Evolutionary conservation across 1,139 yeast genomes (phyloP).

Genomic region (Sugiyamaella neomexicana): DNA sequence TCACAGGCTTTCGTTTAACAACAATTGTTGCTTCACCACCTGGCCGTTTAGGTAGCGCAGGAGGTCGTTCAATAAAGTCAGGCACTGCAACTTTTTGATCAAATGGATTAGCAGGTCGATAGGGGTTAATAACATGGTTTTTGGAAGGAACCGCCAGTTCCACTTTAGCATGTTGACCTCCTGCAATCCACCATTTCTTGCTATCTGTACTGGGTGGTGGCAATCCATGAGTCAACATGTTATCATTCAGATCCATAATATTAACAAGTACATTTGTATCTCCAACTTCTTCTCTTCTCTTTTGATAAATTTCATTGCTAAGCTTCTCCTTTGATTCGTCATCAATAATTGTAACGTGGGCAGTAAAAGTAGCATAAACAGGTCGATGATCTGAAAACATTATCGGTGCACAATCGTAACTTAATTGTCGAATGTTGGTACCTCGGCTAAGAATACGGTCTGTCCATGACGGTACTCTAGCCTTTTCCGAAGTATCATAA

Average conservation of each 20-base stretch:
- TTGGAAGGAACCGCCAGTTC: slow-evolving; percentile 39
- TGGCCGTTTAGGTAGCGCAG: slow-evolving; percentile 32
- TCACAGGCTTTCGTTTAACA: slow-evolving; percentile 23
- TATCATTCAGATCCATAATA: slow-evolving; percentile 39
- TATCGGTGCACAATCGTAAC: slow-evolving; percentile 64
- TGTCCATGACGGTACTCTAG: slow-evolving; percentile 95
- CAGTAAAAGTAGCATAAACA: slow-evolving; percentile 74
- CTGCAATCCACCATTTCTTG: slow-evolving; percentile 89
- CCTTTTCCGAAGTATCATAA: slow-evolving; percentile 89
- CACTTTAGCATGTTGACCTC: slow-evolving; percentile 74
- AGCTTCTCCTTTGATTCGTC: slow-evolving; percentile 59
- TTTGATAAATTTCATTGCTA: slow-evolving; percentile 57
- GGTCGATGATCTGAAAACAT: slow-evolving; percentile 92
- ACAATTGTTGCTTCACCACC: background rate
- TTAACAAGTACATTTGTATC: slow-evolving; percentile 40
- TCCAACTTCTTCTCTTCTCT: slow-evolving; percentile 43
- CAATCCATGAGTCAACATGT: slow-evolving; percentile 45
- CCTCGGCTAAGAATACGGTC: slow-evolving; percentile 69
- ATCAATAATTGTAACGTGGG: slow-evolving; percentile 68
- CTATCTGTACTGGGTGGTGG: slow-evolving; percentile 89
- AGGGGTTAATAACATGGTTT: slow-evolving; percentile 59
- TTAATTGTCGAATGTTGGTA: slow-evolving; percentile 58
- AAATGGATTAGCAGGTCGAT: slow-evolving; percentile 71
- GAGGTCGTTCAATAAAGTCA: slow-evolving; percentile 34
- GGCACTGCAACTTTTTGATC: slow-evolving; percentile 22